phyloP scores from a whole-genome alignment of 2,329 filamentous ascomycete genomes.

The Botrytis hyacinthi region DNA sequence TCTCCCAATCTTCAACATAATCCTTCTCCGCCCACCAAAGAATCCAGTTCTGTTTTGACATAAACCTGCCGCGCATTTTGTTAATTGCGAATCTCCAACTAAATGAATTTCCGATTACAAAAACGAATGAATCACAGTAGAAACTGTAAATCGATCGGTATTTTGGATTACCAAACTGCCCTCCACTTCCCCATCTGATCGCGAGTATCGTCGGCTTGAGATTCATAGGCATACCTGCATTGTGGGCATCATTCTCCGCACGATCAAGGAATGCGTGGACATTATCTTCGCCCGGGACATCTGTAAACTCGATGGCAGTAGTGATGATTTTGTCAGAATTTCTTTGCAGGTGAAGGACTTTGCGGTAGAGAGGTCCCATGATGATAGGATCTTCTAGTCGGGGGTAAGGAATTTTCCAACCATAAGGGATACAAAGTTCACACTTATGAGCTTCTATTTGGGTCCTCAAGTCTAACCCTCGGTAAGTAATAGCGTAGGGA shows the following conservation, averaged over 20 bases:
- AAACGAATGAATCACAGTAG: background rate
- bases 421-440: background rate
- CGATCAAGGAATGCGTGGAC: conserved; percentile 4
- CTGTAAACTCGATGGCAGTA: conserved; percentile 7
- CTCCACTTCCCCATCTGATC: background rate
- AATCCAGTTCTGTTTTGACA: background rate
- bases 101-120: background rate
- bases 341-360: background rate
- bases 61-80: background rate
- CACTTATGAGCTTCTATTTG: background rate
- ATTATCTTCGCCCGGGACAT: background rate
- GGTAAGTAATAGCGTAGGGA: background rate
- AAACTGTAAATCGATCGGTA: background rate
- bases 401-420: background rate
- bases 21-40: conserved; percentile 1
- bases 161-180: background rate
- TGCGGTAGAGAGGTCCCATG: background rate
- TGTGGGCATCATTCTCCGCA: background rate
- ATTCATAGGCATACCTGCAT: background rate
- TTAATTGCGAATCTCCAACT: background rate
- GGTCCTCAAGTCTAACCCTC: background rate
- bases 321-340: background rate
- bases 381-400: background rate
- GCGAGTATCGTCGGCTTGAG: background rate
- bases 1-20: background rate